phyloP scores from a whole-genome alignment of 148 eudicot species.

The Pouteria glomerata region DNA sequence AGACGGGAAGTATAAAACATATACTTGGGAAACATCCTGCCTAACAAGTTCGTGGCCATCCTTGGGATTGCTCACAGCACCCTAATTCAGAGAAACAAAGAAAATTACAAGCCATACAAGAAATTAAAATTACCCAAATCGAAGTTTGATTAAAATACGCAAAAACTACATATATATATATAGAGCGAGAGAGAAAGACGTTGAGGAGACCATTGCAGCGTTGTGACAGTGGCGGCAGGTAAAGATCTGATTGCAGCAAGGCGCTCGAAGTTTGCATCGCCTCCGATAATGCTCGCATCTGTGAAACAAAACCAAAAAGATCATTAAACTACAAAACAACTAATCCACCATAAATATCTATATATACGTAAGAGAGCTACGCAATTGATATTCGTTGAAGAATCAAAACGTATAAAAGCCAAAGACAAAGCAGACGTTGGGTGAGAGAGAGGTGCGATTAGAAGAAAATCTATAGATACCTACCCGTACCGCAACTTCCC shows the following conservation, averaged over 20 bases:
- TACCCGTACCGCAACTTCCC: conserved; percentile 54
- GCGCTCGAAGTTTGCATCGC: conserved; percentile 68
- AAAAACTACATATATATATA: neutral
- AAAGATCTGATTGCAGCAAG: conserved; percentile 71
- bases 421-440: neutral
- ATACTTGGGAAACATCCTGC: conserved; percentile 60
- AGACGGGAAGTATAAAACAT: neutral
- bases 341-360: neutral
- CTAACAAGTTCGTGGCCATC: conserved; percentile 76
- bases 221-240: conserved; percentile 87
- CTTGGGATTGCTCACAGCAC: conserved; percentile 48
- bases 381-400: neutral
- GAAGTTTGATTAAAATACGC: neutral
- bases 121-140: neutral
- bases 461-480: neutral
- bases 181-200: neutral
- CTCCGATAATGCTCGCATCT: conserved; percentile 77
- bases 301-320: no score
- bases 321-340: neutral
- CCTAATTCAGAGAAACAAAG: conserved; percentile 28
- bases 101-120: neutral
- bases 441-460: neutral
- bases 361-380: neutral
- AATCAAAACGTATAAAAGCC: neutral
- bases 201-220: conserved; percentile 39